Conservation (phyloP, 2,329 filamentous ascomycete species). For the Colletotrichum incanum region DNA sequence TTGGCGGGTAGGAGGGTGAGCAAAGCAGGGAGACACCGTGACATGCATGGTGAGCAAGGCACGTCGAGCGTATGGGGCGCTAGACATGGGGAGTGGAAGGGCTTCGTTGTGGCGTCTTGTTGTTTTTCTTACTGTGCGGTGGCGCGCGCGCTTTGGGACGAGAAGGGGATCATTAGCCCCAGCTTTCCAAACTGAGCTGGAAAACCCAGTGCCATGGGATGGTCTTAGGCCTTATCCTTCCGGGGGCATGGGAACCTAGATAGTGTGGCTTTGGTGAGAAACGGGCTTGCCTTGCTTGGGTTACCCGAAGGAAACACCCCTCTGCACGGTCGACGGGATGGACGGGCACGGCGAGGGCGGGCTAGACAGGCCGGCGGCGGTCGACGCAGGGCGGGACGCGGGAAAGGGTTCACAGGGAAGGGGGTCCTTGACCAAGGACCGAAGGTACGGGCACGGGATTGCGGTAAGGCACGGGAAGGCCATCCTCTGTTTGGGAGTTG, state of each 20-base stretch:
- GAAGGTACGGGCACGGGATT: conserved; percentile 2
- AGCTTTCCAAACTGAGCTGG: background rate
- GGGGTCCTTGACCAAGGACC: conserved; percentile 17
- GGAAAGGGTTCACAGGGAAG: background rate
- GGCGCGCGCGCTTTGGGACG: background rate
- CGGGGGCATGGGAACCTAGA: conserved; percentile 15
- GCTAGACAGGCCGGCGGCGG: conserved; percentile 2
- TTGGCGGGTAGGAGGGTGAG: background rate
- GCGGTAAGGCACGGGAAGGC: conserved; percentile 24
- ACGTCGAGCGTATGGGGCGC: background rate
- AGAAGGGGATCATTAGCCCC: background rate
- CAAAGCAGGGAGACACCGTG: background rate
- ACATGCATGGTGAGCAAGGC: background rate
- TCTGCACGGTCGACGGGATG: conserved; percentile 8
- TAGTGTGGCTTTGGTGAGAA: background rate
- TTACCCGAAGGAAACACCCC: background rate
- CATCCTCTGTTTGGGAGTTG: conserved; percentile 8
- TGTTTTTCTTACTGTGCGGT: background rate
- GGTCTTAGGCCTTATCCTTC: conserved; percentile 7
- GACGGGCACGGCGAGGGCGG: conserved; percentile 6
- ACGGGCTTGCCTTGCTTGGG: background rate
- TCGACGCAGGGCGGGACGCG: conserved; percentile 17
- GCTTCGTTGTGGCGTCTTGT: background rate
- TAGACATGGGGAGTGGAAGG: background rate
- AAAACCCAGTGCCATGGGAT: conserved; percentile 30